Conservation (phyloP, 2,329 filamentous ascomycete genomes). For the Aureobasidium subglaciale region DNA sequence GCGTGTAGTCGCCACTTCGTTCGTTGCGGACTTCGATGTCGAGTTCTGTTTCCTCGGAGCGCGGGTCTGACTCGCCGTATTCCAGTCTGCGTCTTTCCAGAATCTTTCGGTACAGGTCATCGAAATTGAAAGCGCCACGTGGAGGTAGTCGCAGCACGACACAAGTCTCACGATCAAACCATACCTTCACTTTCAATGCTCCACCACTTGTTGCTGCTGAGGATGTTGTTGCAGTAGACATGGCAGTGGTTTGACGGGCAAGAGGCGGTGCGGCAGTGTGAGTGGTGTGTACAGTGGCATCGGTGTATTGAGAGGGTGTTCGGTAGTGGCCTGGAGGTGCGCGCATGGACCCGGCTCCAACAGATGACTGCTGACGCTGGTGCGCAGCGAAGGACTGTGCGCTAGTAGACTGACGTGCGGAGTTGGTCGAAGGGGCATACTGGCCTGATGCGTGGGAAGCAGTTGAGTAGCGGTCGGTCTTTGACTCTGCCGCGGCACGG, state of each 20-base stretch:
- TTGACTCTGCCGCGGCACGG: constrained; percentile 55
- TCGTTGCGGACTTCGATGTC: constrained; percentile 9
- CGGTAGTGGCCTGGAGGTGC: constrained; percentile 22
- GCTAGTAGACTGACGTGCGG: constrained; percentile 20
- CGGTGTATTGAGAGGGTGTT: constrained; percentile 22
- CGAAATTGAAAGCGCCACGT: constrained; percentile 60
- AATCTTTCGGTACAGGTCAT: constrained; percentile 75
- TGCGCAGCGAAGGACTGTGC: constrained; percentile 19
- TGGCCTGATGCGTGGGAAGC: constrained; percentile 19
- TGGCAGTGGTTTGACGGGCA: constrained; percentile 16
- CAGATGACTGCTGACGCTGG: constrained; percentile 19
- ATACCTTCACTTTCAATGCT: constrained; percentile 83
- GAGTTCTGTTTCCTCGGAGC: constrained; percentile 1
- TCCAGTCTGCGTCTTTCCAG: constrained; percentile 73
- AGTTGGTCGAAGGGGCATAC: background rate
- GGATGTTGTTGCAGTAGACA: constrained; percentile 17
- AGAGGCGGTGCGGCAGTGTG: constrained; percentile 15
- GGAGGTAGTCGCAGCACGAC: constrained; percentile 84
- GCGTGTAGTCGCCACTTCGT: constrained; percentile 5
- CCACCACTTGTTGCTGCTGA: constrained; percentile 29
- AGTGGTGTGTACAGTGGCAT: constrained; percentile 17
- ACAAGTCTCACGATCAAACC: constrained; percentile 76
- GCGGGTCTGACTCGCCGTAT: constrained; percentile 20
- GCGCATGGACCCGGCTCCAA: constrained; percentile 16
- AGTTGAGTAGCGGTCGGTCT: constrained; percentile 31